Evolutionary conservation across 306 rosid species (phyloP).

Genomic region (Amphicarpaea edgeworthii): DNA sequence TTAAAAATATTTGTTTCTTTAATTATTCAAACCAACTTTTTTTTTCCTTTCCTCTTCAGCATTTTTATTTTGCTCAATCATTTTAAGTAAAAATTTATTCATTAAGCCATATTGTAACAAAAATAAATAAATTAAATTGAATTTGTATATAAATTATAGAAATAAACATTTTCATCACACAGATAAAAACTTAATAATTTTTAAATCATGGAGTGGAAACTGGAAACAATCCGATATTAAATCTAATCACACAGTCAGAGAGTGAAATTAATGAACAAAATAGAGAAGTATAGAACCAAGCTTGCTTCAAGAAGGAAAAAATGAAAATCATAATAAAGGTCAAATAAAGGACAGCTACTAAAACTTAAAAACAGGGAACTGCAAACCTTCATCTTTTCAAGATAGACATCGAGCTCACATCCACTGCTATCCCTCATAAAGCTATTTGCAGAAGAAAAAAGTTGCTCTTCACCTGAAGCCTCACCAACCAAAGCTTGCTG

Average conservation of each 20-base stretch:
- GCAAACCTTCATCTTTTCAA: constrained; percentile 79
- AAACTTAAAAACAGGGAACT: constrained; percentile 18
- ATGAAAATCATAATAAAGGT: constrained; percentile 1
- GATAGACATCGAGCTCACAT: constrained; percentile 72
- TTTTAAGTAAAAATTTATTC: too few species aligned
- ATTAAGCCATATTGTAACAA: too few species aligned
- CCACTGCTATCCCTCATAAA: constrained; percentile 60
- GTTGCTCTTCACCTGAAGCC: constrained; percentile 85
- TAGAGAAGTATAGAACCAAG: constrained; percentile 25
- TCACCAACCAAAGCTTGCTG: constrained; percentile 98
- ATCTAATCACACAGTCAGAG: constrained; percentile 25
- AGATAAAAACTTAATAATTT: too few species aligned
- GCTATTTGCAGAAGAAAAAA: constrained; percentile 75
- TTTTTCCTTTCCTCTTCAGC: too few species aligned
- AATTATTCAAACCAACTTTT: too few species aligned
- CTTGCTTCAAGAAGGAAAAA: constrained; percentile 27
- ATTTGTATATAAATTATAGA: too few species aligned
- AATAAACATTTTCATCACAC: too few species aligned
- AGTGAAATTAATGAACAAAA: constrained; percentile 1
- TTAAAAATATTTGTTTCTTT: too few species aligned
- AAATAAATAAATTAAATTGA: too few species aligned
- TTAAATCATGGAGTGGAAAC: background rate
- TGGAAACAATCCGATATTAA: constrained; percentile 13
- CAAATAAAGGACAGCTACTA: constrained; percentile 8
- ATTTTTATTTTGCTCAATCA: too few species aligned